phyloP scores from a whole-genome alignment of 768 basidiomycete species.

The Boletus sensibilis region DNA sequence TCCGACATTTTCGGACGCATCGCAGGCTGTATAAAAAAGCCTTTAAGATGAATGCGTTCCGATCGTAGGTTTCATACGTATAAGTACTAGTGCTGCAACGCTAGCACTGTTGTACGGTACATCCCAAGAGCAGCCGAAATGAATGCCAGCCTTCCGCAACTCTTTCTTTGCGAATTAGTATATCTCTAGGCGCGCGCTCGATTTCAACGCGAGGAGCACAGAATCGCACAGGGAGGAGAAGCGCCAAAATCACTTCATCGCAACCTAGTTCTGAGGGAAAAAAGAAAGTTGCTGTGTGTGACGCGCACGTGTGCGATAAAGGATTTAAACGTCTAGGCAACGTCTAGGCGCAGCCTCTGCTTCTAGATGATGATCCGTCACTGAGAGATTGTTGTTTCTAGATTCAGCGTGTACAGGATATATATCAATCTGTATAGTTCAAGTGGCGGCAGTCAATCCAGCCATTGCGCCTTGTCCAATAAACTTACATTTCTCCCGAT shows the following conservation, averaged over 20 bases:
- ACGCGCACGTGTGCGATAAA: too few species aligned
- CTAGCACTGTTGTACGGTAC: not conserved
- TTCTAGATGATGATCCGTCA: not conserved
- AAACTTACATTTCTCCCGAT: too few species aligned
- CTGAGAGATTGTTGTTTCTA: too few species aligned
- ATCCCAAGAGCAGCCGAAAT: not conserved
- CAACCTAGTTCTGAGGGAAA: not conserved
- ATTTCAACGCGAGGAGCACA: not conserved
- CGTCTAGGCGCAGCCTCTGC: not conserved
- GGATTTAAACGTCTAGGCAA: too few species aligned
- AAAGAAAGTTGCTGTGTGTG: not conserved
- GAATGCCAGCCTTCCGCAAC: too few species aligned
- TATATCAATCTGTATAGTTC: not conserved
- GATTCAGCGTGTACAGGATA: not conserved
- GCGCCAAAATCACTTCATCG: not conserved
- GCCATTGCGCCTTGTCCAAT: not conserved
- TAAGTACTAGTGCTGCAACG: too few species aligned
- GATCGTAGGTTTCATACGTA: slow-evolving; percentile 4
- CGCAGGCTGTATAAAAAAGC: not conserved
- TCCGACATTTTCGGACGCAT: not conserved
- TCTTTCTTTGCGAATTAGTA: too few species aligned
- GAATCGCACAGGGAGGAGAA: not conserved
- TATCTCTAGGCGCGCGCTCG: not conserved
- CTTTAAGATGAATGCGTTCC: not conserved
- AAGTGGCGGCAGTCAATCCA: not conserved